Conservation (phyloP, 345 rosid genomes). For the Rhodamnia rubescens region DNA sequence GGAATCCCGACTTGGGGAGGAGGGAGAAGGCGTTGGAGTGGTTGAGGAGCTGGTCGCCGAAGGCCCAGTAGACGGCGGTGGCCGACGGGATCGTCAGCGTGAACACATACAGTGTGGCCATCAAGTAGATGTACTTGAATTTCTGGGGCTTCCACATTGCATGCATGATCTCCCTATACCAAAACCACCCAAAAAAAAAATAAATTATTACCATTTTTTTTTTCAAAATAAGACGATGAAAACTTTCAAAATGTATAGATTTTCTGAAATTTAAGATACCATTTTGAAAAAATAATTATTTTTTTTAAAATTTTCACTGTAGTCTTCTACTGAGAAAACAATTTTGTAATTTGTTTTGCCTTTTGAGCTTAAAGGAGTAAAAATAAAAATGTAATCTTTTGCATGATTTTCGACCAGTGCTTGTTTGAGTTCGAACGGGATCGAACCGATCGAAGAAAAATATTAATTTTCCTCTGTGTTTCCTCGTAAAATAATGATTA, state of each 20-base stretch:
- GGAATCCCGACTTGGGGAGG: slow-evolving; percentile 59
- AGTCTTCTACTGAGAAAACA: background rate
- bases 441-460: background rate
- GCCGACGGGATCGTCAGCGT: slow-evolving; percentile 96
- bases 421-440: background rate
- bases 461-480: no score
- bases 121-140: slow-evolving; percentile 88
- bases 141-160: slow-evolving; percentile 99
- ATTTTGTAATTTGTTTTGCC: background rate
- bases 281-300: no score
- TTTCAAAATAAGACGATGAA: no score
- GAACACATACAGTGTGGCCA: slow-evolving; percentile 91
- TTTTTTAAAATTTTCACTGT: background rate
- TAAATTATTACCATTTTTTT: no score
- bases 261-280: no score
- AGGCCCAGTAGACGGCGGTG: slow-evolving; percentile 93
- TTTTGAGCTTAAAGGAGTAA: background rate
- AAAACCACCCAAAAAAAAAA: no score
- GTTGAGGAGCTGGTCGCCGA: slow-evolving; percentile 78
- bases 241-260: no score
- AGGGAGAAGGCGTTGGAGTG: slow-evolving; percentile 94
- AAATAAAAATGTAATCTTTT: background rate
- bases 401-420: slow-evolving; percentile 34
- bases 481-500: no score
- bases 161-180: slow-evolving; percentile 71